Base-by-base conservation (phyloP, 2,329 filamentous ascomycete genomes). In the Apiospora aurea region DNA sequence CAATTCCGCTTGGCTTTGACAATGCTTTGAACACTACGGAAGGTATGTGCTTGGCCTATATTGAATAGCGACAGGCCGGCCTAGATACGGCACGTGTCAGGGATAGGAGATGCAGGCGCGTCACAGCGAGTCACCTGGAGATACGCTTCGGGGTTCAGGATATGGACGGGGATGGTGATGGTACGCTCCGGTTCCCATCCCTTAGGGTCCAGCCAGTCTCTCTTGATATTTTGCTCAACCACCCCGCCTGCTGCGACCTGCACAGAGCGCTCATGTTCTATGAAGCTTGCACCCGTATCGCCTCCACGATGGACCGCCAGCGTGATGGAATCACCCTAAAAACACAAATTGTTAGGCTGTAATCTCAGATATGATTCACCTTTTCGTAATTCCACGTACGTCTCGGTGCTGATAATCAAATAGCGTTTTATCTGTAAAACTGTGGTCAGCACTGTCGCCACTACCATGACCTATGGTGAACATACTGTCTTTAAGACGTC, bases 111-210 rank as follows among this genome's bases (percentile, higher is more conserved):
- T n/a, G n/a, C n/a, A n/a, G n/a, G n/a, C n/a, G n/a, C n/a, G n/a
- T n/a, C n/a, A n/a, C n/a, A n/a, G n/a, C n/a, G n/a, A n/a, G n/a
- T n/a, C n/a, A n/a, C n/a, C n/a, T n/a, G n/a, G n/a, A n/a, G n/a
- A n/a, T n/a, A n/a, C n/a, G n/a, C n/a, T n/a, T n/a, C 68, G 1
- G 78, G 79, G 76, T 84, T 82, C 53, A 85, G 77, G 14, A 85
- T 80, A 67, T 84, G 82, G 1, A 83, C 79, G 0, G 74, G 68
- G 11, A 78, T 72, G 1, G 72, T 71, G 10, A 76, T 73, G 1
- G 75, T 77, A 13, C 61, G 57, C n/a, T 70, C 67, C 4, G 38
- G 53, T 7, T 68, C 47, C 73, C 73, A 77, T 1, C 16, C 8
- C 46, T 2, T n/a, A n/a, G n/a, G 16, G 8, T 3, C 8, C 5